Evolutionary conservation across 2,329 filamentous ascomycete species (phyloP), one percentile per base, ranked within the genome.

Genomic region (Alternaria consortialis): DNA sequence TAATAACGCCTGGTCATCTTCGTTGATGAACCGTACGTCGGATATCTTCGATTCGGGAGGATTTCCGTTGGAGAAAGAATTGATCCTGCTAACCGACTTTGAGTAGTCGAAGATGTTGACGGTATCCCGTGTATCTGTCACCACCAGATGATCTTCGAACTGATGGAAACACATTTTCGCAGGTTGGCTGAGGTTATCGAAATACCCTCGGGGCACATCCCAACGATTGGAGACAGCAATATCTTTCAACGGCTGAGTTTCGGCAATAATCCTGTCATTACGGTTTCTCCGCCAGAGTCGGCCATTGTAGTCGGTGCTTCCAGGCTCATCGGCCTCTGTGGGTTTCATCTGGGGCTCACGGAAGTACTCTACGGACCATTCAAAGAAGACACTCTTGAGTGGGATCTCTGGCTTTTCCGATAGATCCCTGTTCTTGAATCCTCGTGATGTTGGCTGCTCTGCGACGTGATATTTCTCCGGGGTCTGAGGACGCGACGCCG

Each of bases 291-390:
- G 87, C 95, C 95, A 99, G 2, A 99, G 83, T 15, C 95, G 89
- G 75, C 95, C 91, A 71, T 99, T 99, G 80, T 98, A 99, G 77
- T 98, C 94, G 15, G 92, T 92, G 73, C 93, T 97, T 34, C 95
- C 95, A 13, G 95, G 95, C 75, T 99, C 95, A 71, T 99, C 95
- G 25, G 94, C 92, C 77, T 99, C 95, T 59, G 91, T 94, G 3
- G 93, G 90, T 75, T 95, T 96, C 95, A 99, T 98, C 79, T 99
- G 95, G 32, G 95, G 95, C 78, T 98, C 94, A 31, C 94, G 92
- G 84, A 98, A 99, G 77, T 99, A 98, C 78, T 89, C 94, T 44
- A 95, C 93, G 4, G 94, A 97, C 94, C 94, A 99, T 65, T 97
- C 92, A 64, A 97, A 85, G 78, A 98, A 97, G 8, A 86, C 89